Conservation (phyloP, 805 yeast genomes). For the Brettanomyces bruxellensis region DNA sequence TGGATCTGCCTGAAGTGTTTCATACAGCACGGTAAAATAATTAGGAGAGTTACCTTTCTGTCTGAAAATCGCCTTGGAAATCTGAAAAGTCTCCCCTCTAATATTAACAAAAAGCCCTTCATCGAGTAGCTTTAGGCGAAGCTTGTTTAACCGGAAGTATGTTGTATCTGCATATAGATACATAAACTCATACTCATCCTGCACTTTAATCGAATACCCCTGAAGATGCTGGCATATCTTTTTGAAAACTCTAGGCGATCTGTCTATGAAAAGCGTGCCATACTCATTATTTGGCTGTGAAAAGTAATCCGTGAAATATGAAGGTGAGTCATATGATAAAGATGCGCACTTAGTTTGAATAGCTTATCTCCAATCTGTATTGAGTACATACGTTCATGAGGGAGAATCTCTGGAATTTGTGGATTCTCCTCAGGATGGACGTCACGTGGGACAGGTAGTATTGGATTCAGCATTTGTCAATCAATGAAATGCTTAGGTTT, state of each 20-base stretch:
- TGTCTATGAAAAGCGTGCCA: conserved; percentile 53
- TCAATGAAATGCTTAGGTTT: too few relatives aligned
- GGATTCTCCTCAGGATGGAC: not conserved
- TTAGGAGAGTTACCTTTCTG: conserved; percentile 69
- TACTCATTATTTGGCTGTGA: conserved; percentile 26
- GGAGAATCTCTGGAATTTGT: conserved; percentile 43
- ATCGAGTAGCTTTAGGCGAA: conserved; percentile 39
- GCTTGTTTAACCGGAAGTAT: conserved; percentile 57
- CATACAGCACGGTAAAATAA: conserved; percentile 58
- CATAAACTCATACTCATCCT: conserved; percentile 50
- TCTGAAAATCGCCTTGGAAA: conserved; percentile 46
- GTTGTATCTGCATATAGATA: conserved; percentile 60
- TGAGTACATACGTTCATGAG: conserved; percentile 60
- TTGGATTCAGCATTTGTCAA: not conserved
- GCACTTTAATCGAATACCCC: conserved; percentile 64
- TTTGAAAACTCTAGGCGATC: conserved; percentile 63
- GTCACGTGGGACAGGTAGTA: not conserved
- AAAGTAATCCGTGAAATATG: conserved; percentile 76
- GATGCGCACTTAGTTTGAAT: conserved; percentile 71
- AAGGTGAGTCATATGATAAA: conserved; percentile 77
- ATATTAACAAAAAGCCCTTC: conserved; percentile 50
- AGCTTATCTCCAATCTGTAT: conserved; percentile 60
- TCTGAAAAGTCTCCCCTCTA: conserved; percentile 50
- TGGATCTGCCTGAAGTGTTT: conserved; percentile 43
- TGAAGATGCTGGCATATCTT: conserved; percentile 65